Conservation (phyloP, 2,329 filamentous ascomycete species). For the Ceratocystis huliohia region DNA sequence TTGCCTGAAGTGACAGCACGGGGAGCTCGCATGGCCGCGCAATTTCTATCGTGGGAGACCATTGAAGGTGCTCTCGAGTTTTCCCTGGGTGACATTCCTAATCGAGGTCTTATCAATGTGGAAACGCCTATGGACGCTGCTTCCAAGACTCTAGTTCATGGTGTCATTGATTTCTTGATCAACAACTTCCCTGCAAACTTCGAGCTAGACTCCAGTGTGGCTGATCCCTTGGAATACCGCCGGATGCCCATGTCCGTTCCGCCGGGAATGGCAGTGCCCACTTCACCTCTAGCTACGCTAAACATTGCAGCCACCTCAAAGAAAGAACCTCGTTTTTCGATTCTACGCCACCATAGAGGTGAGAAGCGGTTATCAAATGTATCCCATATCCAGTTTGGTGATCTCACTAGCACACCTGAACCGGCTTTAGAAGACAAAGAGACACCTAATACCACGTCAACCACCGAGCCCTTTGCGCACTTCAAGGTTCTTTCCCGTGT, state of each 20-base stretch:
- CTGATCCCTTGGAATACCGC: constrained; percentile 29
- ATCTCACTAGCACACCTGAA: constrained; percentile 35
- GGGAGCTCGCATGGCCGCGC: constrained; percentile 47
- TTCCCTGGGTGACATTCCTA: constrained; percentile 30
- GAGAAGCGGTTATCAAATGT: constrained; percentile 30
- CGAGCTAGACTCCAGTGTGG: constrained; percentile 38
- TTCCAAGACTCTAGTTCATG: constrained; percentile 41
- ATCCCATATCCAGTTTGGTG: constrained; percentile 57
- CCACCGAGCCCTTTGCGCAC: constrained; percentile 26
- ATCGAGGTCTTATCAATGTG: constrained; percentile 29
- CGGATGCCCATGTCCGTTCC: constrained; percentile 30
- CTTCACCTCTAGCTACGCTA: constrained; percentile 21
- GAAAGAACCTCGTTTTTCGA: constrained; percentile 14
- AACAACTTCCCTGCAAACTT: constrained; percentile 49
- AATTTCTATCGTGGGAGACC: constrained; percentile 49
- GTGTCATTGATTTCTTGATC: constrained; percentile 46
- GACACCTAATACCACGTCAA: constrained; percentile 22
- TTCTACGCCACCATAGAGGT: constrained; percentile 13
- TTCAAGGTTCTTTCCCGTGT: constrained; percentile 49
- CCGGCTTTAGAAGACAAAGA: not conserved
- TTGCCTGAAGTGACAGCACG: constrained; percentile 43
- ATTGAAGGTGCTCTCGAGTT: constrained; percentile 50
- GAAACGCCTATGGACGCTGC: constrained; percentile 34
- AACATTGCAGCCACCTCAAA: not conserved
- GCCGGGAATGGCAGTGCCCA: constrained; percentile 17